phyloP scores from a whole-genome alignment of 305 asterid genomes.

The Coffea humblotiana region DNA sequence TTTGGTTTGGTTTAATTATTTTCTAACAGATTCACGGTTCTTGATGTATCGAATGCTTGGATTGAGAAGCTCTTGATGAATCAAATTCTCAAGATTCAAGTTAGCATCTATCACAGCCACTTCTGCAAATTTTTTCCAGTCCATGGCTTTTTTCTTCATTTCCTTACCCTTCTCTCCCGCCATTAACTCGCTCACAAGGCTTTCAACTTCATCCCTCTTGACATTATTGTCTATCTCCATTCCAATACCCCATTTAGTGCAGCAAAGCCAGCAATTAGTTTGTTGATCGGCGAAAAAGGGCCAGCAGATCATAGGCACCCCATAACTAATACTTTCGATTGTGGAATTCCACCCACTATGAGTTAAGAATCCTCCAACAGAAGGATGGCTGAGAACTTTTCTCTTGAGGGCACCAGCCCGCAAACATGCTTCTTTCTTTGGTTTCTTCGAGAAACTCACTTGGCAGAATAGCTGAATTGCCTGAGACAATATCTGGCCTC shows the following conservation, averaged over 20 bases:
- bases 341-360: slow-evolving; percentile 57
- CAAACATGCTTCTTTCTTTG: slow-evolving; percentile 16
- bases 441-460: slow-evolving; percentile 12
- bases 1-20: too few relatives aligned
- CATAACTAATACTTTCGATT: slow-evolving; percentile 41
- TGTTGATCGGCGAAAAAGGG: slow-evolving; percentile 49
- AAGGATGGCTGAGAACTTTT: slow-evolving; percentile 15
- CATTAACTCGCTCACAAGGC: slow-evolving; percentile 43
- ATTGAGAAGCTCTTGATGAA: background rate
- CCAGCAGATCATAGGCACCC: slow-evolving; percentile 62
- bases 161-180: slow-evolving; percentile 41
- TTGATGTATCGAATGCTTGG: too few relatives aligned
- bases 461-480: slow-evolving; percentile 2
- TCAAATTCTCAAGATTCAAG: background rate
- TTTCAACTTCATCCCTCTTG: slow-evolving; percentile 43
- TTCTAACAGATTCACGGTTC: too few relatives aligned
- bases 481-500: slow-evolving; percentile 28
- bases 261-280: slow-evolving; percentile 43
- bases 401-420: slow-evolving; percentile 30
- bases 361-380: slow-evolving; percentile 26
- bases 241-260: slow-evolving; percentile 45
- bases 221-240: slow-evolving; percentile 50
- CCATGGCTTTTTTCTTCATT: slow-evolving; percentile 41
- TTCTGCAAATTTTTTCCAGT: slow-evolving; percentile 43
- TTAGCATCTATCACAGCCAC: slow-evolving; percentile 12